phyloP scores from a whole-genome alignment of 129 eudicot species.

The Erigeron canadensis region DNA sequence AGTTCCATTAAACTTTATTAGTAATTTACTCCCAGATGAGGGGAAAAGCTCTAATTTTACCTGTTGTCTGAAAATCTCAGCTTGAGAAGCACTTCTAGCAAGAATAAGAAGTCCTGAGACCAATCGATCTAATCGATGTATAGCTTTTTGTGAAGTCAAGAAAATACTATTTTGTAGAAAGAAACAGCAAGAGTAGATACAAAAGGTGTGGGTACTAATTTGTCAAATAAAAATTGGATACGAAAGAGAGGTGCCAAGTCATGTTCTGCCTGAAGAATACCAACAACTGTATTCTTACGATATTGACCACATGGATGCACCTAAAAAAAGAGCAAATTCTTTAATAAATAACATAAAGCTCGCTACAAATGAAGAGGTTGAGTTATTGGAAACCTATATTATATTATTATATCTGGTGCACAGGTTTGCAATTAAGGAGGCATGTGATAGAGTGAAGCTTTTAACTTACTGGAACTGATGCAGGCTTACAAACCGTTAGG shows the following conservation, averaged over 20 bases:
- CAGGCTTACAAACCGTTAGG: conserved; percentile 83
- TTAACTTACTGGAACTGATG: conserved; percentile 87
- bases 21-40: background rate
- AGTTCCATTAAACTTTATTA: background rate
- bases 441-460: background rate
- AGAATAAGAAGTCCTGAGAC: conserved; percentile 95
- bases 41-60: conserved; percentile 17
- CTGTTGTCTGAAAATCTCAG: conserved; percentile 90
- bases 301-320: conserved; percentile 99
- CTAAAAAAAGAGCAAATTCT: conserved; percentile 32
- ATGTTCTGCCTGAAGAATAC: conserved; percentile 95
- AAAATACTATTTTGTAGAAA: conserved; percentile 19
- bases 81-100: conserved; percentile 92
- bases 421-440: background rate
- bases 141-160: conserved; percentile 57
- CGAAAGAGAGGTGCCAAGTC: conserved; percentile 89
- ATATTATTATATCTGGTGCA: background rate
- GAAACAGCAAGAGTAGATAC: background rate
- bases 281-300: conserved; percentile 88
- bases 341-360: conserved; percentile 5
- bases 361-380: background rate
- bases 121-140: conserved; percentile 94
- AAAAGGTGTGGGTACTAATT: conserved; percentile 11
- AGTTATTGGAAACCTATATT: conserved; percentile 2
- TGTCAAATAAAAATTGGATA: conserved; percentile 47